Base-by-base conservation (phyloP, 169 alveolate genomes). In the Eimeria praecox region DNA sequence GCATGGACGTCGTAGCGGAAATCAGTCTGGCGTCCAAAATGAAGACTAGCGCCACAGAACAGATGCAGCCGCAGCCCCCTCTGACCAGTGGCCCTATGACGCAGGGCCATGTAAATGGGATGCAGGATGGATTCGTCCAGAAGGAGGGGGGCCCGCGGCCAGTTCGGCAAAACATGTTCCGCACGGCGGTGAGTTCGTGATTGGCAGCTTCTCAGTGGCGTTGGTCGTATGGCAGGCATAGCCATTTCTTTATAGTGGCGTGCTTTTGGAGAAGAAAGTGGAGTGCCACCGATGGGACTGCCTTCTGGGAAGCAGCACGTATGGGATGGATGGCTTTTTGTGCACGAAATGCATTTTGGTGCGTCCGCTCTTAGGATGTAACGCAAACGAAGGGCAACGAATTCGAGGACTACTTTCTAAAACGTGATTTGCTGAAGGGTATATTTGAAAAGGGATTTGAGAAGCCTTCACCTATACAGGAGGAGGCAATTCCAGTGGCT, bases 401-500 rank as follows among this genome's bases (percentile, higher is more conserved):
- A 92, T 99, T 99, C 97, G 99, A 99, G 96, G 99, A 99, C 95
- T 99, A 99, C 96, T 98, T 99, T 96, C 96, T 99, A 94, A 92
- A 95, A 92, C 98, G 99, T 80, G 99, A 99, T 96, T 97, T 99
- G 92, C 96, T 99, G 95, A 98, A 98, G 99, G 99, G 99, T 14
- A 98, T 99, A 38, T 99, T 98, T 95, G 99, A 99, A 96, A 98
- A 99, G 97, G 99, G 99, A 35, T 99, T 97, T 95, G 99, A 99
- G 95, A 98, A 98, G 94, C 99, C 99, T 27, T 99, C 99, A 42
- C 99, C 99, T 27, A 99, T 99, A 82, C 99, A 99, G 97, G 99
- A 99, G 95, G 99, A 99, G 96, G 98, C 99, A 77, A 99, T 99
- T 42, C 99, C 99, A 16, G 98, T 98, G 33, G 99, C 99, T 27